Evolutionary conservation across 768 basidiomycete genomes (phyloP).

Genomic region (Panus rudis): DNA sequence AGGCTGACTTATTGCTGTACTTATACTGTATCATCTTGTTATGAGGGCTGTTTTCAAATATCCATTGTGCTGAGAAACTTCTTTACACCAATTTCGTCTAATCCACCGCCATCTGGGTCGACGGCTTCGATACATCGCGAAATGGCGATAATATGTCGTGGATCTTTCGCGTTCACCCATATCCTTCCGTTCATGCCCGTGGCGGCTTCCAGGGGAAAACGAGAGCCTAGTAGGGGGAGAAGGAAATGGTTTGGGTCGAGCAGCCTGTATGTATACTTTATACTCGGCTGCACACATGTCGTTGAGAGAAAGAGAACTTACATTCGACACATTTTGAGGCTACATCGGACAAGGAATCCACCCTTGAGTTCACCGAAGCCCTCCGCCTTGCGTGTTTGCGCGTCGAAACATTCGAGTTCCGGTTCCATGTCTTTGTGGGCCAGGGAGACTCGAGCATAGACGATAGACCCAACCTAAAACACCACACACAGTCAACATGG

Average conservation of each 20-base stretch:
- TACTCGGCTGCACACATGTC: not conserved
- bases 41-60: conserved; percentile 22
- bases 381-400: conserved; percentile 84
- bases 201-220: conserved; percentile 82
- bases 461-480: conserved; percentile 85
- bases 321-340: conserved; percentile 82
- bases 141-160: conserved; percentile 66
- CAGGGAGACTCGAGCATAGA: conserved; percentile 89
- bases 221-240: conserved; percentile 69
- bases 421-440: conserved; percentile 99
- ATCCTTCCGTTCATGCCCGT: conserved; percentile 89
- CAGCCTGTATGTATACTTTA: conserved; percentile 42
- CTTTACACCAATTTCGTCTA: conserved; percentile 48
- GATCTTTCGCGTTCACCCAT: conserved; percentile 77
- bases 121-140: conserved; percentile 75
- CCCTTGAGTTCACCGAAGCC: conserved; percentile 92
- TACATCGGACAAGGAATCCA: conserved; percentile 77
- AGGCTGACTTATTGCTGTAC: not conserved
- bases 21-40: not conserved
- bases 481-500: not conserved
- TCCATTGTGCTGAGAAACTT: conserved; percentile 44
- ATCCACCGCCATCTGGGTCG: conserved; percentile 65
- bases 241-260: conserved; percentile 79
- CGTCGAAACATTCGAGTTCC: conserved; percentile 94
- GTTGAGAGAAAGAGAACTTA: conserved; percentile 33